A percentile compares a stretch with the other conserved stretches of the same genome.
Evolutionary conservation across 331 rosid genomes (phyloP).

Genomic region (Acacia concinna): DNA sequence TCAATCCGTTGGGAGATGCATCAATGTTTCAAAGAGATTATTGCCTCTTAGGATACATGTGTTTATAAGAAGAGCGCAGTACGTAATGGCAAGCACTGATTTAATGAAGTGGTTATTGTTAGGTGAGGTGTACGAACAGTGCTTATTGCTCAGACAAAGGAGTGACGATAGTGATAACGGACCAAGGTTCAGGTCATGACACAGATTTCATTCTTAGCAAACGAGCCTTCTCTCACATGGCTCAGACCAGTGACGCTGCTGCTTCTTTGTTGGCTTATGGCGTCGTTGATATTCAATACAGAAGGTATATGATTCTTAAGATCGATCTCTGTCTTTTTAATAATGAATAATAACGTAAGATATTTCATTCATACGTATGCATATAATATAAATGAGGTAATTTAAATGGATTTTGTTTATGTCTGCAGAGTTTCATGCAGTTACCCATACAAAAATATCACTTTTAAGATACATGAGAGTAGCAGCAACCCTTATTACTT

Average conservation of each 20-base stretch:
- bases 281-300: constrained; percentile 62
- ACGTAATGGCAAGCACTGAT: neutral
- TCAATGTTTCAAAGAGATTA: no score
- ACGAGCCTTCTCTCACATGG: constrained; percentile 72
- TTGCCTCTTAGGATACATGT: no score
- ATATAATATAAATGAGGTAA: neutral
- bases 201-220: constrained; percentile 79
- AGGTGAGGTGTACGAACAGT: constrained; percentile 77
- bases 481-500: constrained; percentile 71
- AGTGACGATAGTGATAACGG: constrained; percentile 71
- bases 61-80: no score
- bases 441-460: constrained; percentile 77
- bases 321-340: neutral
- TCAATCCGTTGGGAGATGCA: no score
- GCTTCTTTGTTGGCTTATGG: constrained; percentile 59
- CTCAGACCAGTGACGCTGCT: constrained; percentile 58
- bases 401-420: neutral
- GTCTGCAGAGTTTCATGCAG: constrained; percentile 76
- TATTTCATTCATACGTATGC: neutral
- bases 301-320: constrained; percentile 49
- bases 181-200: constrained; percentile 61
- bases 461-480: constrained; percentile 72
- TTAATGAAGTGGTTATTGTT: neutral
- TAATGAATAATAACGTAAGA: neutral
- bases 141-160: constrained; percentile 72